These are phyloP conservation scores for Blechomonas ayalai DNA, from an alignment of 208 protist genomes.

Conservation along the genomic window DNA sequence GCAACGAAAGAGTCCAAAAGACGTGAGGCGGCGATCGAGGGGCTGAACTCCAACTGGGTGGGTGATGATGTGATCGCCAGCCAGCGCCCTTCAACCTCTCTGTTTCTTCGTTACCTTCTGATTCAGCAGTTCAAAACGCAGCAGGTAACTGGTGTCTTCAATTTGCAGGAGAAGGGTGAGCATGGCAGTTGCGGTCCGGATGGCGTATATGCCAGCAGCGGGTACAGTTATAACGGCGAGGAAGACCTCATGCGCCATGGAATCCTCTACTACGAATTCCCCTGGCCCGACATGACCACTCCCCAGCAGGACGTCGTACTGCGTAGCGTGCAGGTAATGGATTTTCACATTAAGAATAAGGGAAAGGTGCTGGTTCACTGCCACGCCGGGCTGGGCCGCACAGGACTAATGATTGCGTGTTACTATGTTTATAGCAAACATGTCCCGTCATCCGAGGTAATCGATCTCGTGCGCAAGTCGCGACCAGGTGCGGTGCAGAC, in stretches of 20 bases:
- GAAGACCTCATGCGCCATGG: conserved; percentile 82
- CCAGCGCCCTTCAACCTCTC: conserved; percentile 77
- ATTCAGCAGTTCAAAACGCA: conserved; percentile 76
- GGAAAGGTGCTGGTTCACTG: conserved; percentile 88
- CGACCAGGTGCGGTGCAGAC: conserved; percentile 86
- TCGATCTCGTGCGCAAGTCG: conserved; percentile 53
- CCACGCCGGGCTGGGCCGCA: conserved; percentile 88
- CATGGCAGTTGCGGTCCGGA: conserved; percentile 88
- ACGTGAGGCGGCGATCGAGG: conserved; percentile 66
- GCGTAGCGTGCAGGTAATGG: conserved; percentile 88
- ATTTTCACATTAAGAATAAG: conserved; percentile 82
- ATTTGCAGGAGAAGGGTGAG: conserved; percentile 89
- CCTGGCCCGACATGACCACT: conserved; percentile 88
- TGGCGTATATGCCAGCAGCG: conserved; percentile 70
- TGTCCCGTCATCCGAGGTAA: conserved; percentile 67
- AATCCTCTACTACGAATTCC: conserved; percentile 88
- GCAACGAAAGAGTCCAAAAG: conserved; percentile 33
- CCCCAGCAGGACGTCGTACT: conserved; percentile 85
- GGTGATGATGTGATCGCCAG: conserved; percentile 78
- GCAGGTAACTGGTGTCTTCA: conserved; percentile 78
- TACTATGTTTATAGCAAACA: conserved; percentile 83
- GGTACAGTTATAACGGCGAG: conserved; percentile 87
- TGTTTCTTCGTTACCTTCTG: conserved; percentile 82
- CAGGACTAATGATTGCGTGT: conserved; percentile 88
- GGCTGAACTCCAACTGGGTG: conserved; percentile 86